Evolutionary conservation across 73 alveolate genomes (phyloP).

Genomic region (Halteria grandinella): DNA sequence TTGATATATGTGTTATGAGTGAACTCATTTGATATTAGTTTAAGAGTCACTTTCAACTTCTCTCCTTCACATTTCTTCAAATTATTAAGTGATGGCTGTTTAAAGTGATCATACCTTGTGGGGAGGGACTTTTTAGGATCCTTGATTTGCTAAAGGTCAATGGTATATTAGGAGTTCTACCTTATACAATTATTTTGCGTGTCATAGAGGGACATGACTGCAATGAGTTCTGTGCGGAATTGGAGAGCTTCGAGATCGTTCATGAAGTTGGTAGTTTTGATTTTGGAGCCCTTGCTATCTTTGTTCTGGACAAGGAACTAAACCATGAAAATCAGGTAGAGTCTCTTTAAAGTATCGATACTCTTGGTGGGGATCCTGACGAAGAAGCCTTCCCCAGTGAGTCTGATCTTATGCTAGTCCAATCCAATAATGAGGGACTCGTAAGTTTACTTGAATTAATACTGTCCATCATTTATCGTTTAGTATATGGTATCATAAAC

Average conservation of each 20-base stretch:
- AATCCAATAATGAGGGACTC: conserved; percentile 36
- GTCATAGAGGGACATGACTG: conserved; percentile 37
- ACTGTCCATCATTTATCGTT: conserved; percentile 24
- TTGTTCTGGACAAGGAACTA: not conserved
- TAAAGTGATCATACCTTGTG: conserved; percentile 25
- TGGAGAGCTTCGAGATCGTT: too few species aligned
- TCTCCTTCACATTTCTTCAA: conserved; percentile 13
- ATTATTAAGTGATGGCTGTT: too few species aligned
- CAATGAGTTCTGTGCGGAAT: conserved; percentile 39
- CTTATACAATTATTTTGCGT: not conserved
- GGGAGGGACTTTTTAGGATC: not conserved
- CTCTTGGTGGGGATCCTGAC: conserved; percentile 46
- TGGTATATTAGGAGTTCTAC: conserved; percentile 7
- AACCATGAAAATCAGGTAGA: conserved; percentile 38
- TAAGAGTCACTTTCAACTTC: not conserved
- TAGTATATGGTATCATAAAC: conserved; percentile 43
- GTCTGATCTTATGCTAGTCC: conserved; percentile 9
- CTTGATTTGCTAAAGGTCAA: conserved; percentile 19
- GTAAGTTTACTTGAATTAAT: conserved; percentile 30
- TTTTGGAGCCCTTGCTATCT: conserved; percentile 23
- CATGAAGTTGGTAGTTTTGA: too few species aligned
- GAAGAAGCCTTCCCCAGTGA: conserved; percentile 41
- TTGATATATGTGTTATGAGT: conserved; percentile 38
- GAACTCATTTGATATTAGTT: conserved; percentile 39
- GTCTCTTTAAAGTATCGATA: conserved; percentile 21